Base-by-base conservation (phyloP, 192 early-diverging fungal species). In the Funneliformis mosseae region DNA sequence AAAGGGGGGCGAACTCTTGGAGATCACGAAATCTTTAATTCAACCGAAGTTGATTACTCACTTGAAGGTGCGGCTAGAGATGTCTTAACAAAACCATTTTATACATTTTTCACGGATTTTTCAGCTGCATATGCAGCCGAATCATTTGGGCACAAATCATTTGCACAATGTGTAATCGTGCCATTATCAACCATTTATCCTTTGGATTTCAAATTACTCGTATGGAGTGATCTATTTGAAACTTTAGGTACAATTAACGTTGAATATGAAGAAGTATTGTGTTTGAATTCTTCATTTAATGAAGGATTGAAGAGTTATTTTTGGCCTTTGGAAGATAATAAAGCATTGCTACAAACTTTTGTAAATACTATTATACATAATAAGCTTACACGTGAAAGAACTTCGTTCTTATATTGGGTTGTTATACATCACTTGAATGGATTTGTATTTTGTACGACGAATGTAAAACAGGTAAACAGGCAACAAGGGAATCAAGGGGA, bases 371-470 rank as follows among this genome's bases (percentile, higher is more conserved):
- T 79, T 16, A 41, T 79, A 50, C n/a, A 71, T 55, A 7, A 8
- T 14, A 43, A 50, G 23, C n/a, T 71, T 0, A 61, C 27, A 25
- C n/a, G n/a, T 5, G 38, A 55, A 55, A 60, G 42, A 55, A 71
- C 78, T 18, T 68, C 78, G 43, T 71, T 79, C 39, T 59, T 79
- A 33, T 79, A 79, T 70, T 79, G 78, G 78, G 60, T 79, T 16
- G 68, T 46, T 14, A 67, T 79, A 8, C 78, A 79, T 71, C 78
- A 79, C 27, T 72, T 79, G 16, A 63, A 23, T 55, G 78, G 78
- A 23, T 72, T 60, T 38, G 55, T 71, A 21, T 79, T 79, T 42
- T 28, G 64, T 60, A 64, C 16, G 33, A 33, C 33, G 33, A 33
- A 33, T 33, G 0, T 33, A 33, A 3, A 33, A 33, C 33, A 33